Conservation (phyloP, 2,329 filamentous ascomycete species). For the Talaromyces funiculosus region DNA sequence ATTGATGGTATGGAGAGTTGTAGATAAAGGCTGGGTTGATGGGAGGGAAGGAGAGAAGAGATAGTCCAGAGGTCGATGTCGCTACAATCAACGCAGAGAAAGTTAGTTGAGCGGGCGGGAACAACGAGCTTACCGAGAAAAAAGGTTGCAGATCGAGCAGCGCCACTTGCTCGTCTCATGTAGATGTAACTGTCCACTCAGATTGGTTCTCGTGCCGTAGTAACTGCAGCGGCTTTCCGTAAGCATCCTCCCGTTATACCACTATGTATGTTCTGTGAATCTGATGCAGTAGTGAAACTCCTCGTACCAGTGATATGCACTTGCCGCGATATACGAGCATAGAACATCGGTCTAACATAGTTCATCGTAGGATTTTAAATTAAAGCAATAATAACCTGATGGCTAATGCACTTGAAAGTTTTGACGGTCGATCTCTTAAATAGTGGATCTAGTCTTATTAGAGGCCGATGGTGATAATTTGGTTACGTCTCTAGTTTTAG, state of each 20-base stretch:
- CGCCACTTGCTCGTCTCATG: background rate
- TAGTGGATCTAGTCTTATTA: background rate
- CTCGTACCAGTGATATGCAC: background rate
- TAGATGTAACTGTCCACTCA: background rate
- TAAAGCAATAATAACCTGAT: background rate
- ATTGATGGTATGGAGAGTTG: background rate
- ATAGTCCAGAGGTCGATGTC: no score
- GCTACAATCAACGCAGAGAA: no score
- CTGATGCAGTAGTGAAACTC: background rate
- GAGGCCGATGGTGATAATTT: background rate
- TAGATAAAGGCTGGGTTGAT: background rate
- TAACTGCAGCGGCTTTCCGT: no score
- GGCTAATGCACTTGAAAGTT: background rate
- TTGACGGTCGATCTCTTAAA: background rate
- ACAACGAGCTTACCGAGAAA: background rate
- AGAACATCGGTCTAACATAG: background rate
- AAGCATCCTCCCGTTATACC: no score
- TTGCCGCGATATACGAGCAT: background rate
- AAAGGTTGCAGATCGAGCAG: background rate
- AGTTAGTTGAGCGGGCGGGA: no score
- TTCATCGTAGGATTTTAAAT: background rate
- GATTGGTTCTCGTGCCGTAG: background rate
- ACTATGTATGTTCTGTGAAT: no score
- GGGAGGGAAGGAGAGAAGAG: background rate
- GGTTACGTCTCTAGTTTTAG: background rate